A percentile compares a stretch with the other conserved stretches of the same genome.
Evolutionary conservation across 2,329 filamentous ascomycete species (phyloP).

Genomic region (Chrysosporium keratinophilum): DNA sequence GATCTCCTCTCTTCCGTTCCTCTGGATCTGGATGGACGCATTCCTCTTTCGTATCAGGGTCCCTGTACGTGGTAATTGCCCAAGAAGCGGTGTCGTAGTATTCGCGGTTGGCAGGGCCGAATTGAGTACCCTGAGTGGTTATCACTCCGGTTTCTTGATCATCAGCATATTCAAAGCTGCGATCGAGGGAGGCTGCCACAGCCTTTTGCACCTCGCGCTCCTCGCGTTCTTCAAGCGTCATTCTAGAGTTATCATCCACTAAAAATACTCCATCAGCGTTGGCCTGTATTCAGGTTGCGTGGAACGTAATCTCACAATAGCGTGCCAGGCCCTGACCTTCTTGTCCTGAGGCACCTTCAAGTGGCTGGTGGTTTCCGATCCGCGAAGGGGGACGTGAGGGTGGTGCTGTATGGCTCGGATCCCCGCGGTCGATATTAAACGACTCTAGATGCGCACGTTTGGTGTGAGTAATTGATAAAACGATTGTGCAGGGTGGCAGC

Average conservation of each 20-base stretch:
- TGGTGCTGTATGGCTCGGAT: slow-evolving; percentile 29
- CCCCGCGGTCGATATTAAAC: slow-evolving; percentile 18
- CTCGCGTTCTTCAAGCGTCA: slow-evolving; percentile 36
- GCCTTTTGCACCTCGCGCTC: slow-evolving; percentile 38
- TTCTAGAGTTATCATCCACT: slow-evolving; percentile 1
- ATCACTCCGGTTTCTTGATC: slow-evolving; percentile 48
- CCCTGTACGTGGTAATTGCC: slow-evolving; percentile 44
- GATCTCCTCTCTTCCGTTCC: slow-evolving; percentile 39
- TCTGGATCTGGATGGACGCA: slow-evolving; percentile 45
- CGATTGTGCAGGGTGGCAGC: neutral
- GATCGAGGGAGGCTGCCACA: slow-evolving; percentile 38
- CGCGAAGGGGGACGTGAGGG: slow-evolving; percentile 41
- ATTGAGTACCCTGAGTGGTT: slow-evolving; percentile 28
- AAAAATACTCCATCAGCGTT: neutral
- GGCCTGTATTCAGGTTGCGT: neutral
- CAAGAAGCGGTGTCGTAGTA: slow-evolving; percentile 46
- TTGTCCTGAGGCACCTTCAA: slow-evolving; percentile 11
- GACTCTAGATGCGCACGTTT: slow-evolving; percentile 3
- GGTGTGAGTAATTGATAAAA: neutral
- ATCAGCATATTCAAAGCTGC: slow-evolving; percentile 21
- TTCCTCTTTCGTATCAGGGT: slow-evolving; percentile 40
- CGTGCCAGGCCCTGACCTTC: slow-evolving; percentile 19
- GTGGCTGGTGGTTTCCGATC: slow-evolving; percentile 24
- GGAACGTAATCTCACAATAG: slow-evolving; percentile 5
- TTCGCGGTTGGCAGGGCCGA: slow-evolving; percentile 46